A percentile compares a stretch with the other conserved stretches of the same genome.
These are phyloP conservation scores for Tylopilus balloui DNA, from an alignment of 768 basidiomycete species.

Conservation along the genomic window DNA sequence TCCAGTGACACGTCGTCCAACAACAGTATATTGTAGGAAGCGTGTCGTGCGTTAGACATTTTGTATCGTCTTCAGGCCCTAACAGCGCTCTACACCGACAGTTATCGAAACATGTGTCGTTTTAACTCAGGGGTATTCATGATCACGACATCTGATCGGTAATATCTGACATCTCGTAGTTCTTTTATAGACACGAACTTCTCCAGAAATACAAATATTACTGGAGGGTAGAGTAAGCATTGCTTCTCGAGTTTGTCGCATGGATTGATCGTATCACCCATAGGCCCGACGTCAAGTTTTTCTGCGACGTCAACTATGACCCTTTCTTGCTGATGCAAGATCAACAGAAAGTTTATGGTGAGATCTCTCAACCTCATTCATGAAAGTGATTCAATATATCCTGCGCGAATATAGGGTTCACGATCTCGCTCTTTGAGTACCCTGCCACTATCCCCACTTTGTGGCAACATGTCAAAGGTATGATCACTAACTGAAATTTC, in stretches of 20 bases:
- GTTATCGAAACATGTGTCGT: constrained; percentile 94
- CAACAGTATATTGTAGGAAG: constrained; percentile 45
- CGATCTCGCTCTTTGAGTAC: constrained; percentile 75
- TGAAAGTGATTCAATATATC: constrained; percentile 24
- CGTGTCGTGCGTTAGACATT: constrained; percentile 51
- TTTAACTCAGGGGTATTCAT: constrained; percentile 78
- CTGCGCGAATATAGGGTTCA: constrained; percentile 52
- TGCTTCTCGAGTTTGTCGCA: not conserved
- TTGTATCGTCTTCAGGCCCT: constrained; percentile 3
- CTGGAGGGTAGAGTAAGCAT: constrained; percentile 81
- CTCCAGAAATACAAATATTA: constrained; percentile 78
- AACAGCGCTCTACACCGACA: constrained; percentile 21
- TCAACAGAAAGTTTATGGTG: constrained; percentile 80
- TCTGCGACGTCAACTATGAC: constrained; percentile 75
- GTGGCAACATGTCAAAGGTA: constrained; percentile 72
- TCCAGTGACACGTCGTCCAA: constrained; percentile 5
- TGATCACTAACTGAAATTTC: constrained; percentile 1
- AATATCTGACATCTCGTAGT: constrained; percentile 37
- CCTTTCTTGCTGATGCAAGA: constrained; percentile 81
- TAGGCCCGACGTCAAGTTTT: constrained; percentile 75
- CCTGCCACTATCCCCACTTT: constrained; percentile 74
- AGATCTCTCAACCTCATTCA: not conserved
- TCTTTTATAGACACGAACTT: constrained; percentile 80
- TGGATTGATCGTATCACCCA: constrained; percentile 7
- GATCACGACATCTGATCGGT: not conserved